Percentiles rank a stretch among this genome's conserved stretches.
These are phyloP conservation scores for Taxillus chinensis DNA, from an alignment of 164 flowering plant species.

Conservation along the genomic window DNA sequence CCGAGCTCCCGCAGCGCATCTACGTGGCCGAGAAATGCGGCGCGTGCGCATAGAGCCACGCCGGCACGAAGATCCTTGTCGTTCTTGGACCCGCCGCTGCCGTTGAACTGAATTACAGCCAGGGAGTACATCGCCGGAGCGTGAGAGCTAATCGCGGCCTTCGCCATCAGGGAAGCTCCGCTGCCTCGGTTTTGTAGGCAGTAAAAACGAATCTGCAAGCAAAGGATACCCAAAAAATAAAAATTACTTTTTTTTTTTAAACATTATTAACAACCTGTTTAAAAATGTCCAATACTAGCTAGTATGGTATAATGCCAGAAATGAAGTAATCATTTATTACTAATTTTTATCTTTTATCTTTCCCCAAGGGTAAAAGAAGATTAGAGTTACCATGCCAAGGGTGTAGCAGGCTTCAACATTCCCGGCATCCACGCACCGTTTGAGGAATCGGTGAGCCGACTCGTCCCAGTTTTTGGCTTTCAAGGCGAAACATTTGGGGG, in stretches of 20 bases:
- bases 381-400: slow-evolving; percentile 19
- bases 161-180: not conserved
- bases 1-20: slow-evolving; percentile 39
- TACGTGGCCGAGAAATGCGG: slow-evolving; percentile 20
- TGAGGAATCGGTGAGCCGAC: slow-evolving; percentile 27
- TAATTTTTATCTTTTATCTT: not conserved
- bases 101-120: not conserved
- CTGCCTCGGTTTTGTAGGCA: not conserved
- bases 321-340: not conserved
- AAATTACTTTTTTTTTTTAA: not conserved
- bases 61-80: slow-evolving; percentile 1
- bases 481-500: slow-evolving; percentile 15
- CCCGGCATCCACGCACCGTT: slow-evolving; percentile 23
- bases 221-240: not conserved
- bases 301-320: not conserved
- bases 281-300: not conserved
- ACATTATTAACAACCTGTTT: not conserved
- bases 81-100: slow-evolving; percentile 1
- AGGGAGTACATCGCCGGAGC: not conserved
- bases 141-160: slow-evolving; percentile 1
- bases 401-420: slow-evolving; percentile 28
- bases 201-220: not conserved
- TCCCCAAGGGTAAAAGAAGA: not conserved
- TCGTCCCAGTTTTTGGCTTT: slow-evolving; percentile 28
- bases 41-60: slow-evolving; percentile 1